A percentile compares a stretch with the other conserved stretches of the same genome.
Conservation (phyloP, 176 grass and related monocot genomes). For the Eleusine coracana region DNA sequence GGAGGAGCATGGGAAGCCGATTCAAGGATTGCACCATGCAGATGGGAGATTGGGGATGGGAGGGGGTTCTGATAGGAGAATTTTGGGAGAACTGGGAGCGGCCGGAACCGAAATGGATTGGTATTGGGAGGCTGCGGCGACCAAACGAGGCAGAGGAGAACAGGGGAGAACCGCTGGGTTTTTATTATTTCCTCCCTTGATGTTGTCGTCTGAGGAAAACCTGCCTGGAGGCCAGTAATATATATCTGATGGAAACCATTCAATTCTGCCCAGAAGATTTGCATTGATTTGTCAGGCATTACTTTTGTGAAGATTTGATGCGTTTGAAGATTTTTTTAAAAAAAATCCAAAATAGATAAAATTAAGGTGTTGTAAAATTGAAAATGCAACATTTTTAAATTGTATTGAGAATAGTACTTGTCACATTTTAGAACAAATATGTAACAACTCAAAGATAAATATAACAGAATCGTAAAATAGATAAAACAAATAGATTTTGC, state of each 20-base stretch:
- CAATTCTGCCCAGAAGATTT: neutral
- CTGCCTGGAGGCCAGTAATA: neutral
- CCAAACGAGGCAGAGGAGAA: too few relatives aligned
- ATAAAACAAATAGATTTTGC: too few relatives aligned
- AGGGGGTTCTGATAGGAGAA: neutral
- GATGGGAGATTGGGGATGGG: neutral
- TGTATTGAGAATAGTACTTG: neutral
- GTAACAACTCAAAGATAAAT: too few relatives aligned
- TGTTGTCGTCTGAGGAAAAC: too few relatives aligned
- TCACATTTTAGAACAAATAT: neutral
- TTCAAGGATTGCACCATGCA: neutral
- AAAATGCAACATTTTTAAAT: neutral
- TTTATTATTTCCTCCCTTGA: too few relatives aligned
- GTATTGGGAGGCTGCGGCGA: neutral
- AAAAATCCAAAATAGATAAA: neutral
- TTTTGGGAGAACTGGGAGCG: neutral
- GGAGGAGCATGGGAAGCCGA: neutral
- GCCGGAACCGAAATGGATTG: neutral
- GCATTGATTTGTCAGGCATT: neutral
- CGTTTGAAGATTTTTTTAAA: neutral
- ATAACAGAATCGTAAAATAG: too few relatives aligned
- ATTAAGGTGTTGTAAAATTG: neutral
- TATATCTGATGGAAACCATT: conserved; percentile 9
- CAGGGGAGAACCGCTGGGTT: too few relatives aligned
- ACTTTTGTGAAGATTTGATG: neutral